Evolutionary conservation across 2,329 filamentous ascomycete genomes (phyloP).

Genomic region (Calonectria pteridis): DNA sequence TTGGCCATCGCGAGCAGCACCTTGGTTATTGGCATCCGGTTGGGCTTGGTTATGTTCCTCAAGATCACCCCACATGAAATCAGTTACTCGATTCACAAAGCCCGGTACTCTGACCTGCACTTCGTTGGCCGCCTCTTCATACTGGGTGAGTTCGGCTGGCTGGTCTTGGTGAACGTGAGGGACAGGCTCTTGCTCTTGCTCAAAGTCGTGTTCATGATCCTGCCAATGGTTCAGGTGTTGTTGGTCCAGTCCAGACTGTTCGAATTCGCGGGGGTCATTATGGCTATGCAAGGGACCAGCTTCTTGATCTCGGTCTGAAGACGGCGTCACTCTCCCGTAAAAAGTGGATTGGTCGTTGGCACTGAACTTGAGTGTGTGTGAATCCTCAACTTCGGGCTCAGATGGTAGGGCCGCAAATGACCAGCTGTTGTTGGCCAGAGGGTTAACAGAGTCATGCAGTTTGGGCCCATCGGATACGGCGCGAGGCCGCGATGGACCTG

Average conservation of each 20-base stretch:
- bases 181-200: not conserved
- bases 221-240: not conserved
- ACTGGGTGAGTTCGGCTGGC: slow-evolving; percentile 10
- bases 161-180: slow-evolving; percentile 28
- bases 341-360: not conserved
- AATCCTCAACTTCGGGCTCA: slow-evolving; percentile 29
- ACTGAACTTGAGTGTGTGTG: not conserved
- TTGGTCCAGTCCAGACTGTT: slow-evolving; percentile 1
- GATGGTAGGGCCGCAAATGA: slow-evolving; percentile 61
- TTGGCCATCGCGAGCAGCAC: slow-evolving; percentile 62
- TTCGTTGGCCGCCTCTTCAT: slow-evolving; percentile 29
- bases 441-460: slow-evolving; percentile 58
- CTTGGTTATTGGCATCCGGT: slow-evolving; percentile 54
- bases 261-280: not conserved
- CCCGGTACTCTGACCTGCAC: slow-evolving; percentile 35
- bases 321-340: not conserved
- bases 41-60: slow-evolving; percentile 49
- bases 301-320: not conserved
- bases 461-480: slow-evolving; percentile 70
- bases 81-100: slow-evolving; percentile 56
- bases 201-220: not conserved
- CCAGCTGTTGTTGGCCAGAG: slow-evolving; percentile 72
- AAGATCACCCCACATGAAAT: slow-evolving; percentile 74
- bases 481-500: slow-evolving; percentile 57
- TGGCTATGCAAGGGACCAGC: not conserved